Evolutionary conservation across 2,329 filamentous ascomycete genomes (phyloP).

Genomic region (Trichophaea hybrida): DNA sequence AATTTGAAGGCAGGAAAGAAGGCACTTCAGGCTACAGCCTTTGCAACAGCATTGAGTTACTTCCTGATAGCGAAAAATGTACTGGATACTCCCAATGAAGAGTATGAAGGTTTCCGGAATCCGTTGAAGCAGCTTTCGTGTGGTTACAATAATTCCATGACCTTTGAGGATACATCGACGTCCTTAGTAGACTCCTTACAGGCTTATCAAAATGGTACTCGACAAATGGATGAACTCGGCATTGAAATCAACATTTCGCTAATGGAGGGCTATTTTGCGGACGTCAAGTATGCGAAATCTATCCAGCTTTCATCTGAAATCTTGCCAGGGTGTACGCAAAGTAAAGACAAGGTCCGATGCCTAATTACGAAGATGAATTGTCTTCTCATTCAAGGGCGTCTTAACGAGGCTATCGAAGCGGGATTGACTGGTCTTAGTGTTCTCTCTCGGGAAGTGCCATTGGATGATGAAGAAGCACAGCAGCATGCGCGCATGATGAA

Average conservation of each 20-base stretch:
- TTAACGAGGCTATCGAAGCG: slow-evolving; percentile 26
- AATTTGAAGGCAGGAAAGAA: slow-evolving; percentile 26
- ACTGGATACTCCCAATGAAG: slow-evolving; percentile 17
- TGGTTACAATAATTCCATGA: background rate
- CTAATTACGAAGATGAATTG: slow-evolving; percentile 28
- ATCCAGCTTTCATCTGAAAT: slow-evolving; percentile 25
- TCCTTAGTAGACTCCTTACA: background rate
- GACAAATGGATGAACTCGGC: slow-evolving; percentile 22
- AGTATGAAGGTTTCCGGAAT: background rate
- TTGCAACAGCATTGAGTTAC: slow-evolving; percentile 25
- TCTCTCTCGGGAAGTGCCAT: slow-evolving; percentile 26
- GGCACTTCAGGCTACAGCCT: slow-evolving; percentile 26
- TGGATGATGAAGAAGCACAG: slow-evolving; percentile 23
- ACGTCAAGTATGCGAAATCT: slow-evolving; percentile 24
- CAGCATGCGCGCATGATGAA: slow-evolving; percentile 23
- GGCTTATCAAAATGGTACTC: slow-evolving; percentile 6
- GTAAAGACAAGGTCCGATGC: slow-evolving; percentile 26
- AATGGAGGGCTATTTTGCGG: slow-evolving; percentile 26
- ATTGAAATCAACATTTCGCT: slow-evolving; percentile 27
- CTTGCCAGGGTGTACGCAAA: slow-evolving; percentile 23
- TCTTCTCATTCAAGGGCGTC: slow-evolving; percentile 25
- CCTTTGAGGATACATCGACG: background rate
- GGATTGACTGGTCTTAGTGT: slow-evolving; percentile 25
- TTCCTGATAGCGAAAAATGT: slow-evolving; percentile 25
- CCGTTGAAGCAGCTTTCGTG: background rate